These are phyloP conservation scores for Globisporangium parvum DNA, from an alignment of 352 stramenopile genomes.

Conservation along the genomic window DNA sequence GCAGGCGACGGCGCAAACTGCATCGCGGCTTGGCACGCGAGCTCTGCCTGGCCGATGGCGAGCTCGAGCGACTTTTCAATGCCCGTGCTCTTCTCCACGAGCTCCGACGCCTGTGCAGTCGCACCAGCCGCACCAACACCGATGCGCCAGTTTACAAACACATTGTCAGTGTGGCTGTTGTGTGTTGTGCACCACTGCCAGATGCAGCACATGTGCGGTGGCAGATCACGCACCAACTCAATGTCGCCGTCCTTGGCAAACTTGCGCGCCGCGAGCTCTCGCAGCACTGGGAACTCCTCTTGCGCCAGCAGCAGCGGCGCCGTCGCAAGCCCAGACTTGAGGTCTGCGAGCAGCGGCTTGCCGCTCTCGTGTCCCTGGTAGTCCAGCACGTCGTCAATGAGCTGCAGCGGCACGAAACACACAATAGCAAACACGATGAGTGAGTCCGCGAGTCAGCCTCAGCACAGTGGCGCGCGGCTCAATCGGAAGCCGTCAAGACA, in stretches of 20 bases:
- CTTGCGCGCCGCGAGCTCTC: conserved; percentile 87
- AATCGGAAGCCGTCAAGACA: background rate
- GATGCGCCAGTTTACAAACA: conserved; percentile 6
- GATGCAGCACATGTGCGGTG: conserved; percentile 8
- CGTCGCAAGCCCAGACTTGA: conserved; percentile 95
- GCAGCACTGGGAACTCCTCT: conserved; percentile 90
- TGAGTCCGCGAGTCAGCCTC: too few relatives aligned
- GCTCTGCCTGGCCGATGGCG: conserved; percentile 94
- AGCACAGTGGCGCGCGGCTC: too few relatives aligned
- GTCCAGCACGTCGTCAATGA: conserved; percentile 98
- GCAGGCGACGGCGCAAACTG: conserved; percentile 78
- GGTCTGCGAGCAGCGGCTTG: conserved; percentile 94
- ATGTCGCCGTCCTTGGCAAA: conserved; percentile 91
- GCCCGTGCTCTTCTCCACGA: conserved; percentile 89
- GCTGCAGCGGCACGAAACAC: conserved; percentile 17
- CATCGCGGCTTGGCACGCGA: conserved; percentile 91
- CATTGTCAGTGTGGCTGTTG: conserved; percentile 4
- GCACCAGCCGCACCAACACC: too few relatives aligned
- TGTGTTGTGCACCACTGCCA: conserved; percentile 13
- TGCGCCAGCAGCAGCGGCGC: conserved; percentile 95
- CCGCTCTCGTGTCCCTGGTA: conserved; percentile 93
- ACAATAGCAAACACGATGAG: too few relatives aligned
- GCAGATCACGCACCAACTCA: conserved; percentile 51
- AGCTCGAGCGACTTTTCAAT: conserved; percentile 92
- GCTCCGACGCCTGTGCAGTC: conserved; percentile 55